Conservation (phyloP, 1,284 basidiomycete species). For the Ganoderma sinense region DNA sequence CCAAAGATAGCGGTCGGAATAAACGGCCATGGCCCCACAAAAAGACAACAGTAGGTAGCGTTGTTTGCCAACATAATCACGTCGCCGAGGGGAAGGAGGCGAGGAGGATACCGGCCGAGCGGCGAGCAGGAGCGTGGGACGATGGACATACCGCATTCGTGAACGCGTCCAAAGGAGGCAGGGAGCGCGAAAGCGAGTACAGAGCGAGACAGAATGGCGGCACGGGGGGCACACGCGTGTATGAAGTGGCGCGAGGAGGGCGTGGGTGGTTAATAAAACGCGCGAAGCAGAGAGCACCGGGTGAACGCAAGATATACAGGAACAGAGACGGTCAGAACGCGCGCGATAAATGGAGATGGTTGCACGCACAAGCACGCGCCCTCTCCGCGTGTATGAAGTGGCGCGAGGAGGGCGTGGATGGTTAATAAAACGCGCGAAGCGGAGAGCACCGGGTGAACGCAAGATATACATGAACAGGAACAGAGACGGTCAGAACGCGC, state of each 20-base stretch:
- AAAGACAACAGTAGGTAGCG: neutral
- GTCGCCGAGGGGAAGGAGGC: neutral
- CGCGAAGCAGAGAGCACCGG: conserved; percentile 7
- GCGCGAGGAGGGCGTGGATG: conserved; percentile 2
- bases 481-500: conserved; percentile 14
- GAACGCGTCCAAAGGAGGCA: neutral
- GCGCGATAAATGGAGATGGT: conserved; percentile 15
- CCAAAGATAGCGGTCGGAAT: conserved; percentile 8
- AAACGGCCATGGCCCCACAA: neutral
- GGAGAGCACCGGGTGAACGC: neutral
- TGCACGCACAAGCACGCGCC: conserved; percentile 74
- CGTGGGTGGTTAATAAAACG: conserved; percentile 10
- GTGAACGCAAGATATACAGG: conserved; percentile 2
- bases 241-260: neutral
- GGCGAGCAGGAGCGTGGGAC: conserved; percentile 10
- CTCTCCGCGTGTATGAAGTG: conserved; percentile 45
- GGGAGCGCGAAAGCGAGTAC: neutral
- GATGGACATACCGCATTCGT: neutral
- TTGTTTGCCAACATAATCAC: neutral
- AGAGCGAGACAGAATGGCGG: neutral
- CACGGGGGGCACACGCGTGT: neutral
- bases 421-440: conserved; percentile 14
- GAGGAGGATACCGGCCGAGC: neutral
- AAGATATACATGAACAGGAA: conserved; percentile 4
- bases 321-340: conserved; percentile 13